These are phyloP conservation scores for Lodderomyces beijingensis DNA, from an alignment of 1,139 yeast species.

Conservation along the genomic window DNA sequence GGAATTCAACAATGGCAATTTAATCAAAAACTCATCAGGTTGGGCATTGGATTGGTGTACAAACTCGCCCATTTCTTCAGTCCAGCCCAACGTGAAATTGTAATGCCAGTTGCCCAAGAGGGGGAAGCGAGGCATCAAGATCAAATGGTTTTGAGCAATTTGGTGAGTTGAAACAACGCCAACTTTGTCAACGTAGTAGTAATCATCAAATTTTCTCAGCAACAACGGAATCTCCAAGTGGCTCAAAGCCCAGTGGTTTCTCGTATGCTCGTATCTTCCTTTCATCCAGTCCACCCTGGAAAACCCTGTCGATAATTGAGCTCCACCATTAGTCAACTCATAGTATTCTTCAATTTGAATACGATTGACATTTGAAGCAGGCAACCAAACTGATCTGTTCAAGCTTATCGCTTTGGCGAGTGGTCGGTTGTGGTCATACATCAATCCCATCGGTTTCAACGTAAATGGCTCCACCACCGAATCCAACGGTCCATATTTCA, in stretches of 20 bases:
- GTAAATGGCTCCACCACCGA: constrained; percentile 43
- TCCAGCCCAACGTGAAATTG: constrained; percentile 94
- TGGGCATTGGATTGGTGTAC: constrained; percentile 36
- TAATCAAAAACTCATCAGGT: constrained; percentile 57
- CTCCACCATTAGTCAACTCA: constrained; percentile 74
- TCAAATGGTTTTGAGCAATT: constrained; percentile 43
- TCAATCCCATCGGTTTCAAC: constrained; percentile 46
- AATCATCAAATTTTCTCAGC: constrained; percentile 48
- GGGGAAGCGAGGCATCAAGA: constrained; percentile 85
- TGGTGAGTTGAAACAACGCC: constrained; percentile 90
- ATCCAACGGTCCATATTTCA: constrained; percentile 57
- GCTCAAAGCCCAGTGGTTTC: constrained; percentile 47
- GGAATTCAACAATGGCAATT: constrained; percentile 72
- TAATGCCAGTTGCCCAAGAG: constrained; percentile 95
- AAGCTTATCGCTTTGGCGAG: constrained; percentile 56
- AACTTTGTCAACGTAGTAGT: constrained; percentile 80
- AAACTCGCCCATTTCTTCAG: constrained; percentile 51
- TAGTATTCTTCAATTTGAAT: constrained; percentile 75
- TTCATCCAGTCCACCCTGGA: constrained; percentile 74
- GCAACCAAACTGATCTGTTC: constrained; percentile 73
- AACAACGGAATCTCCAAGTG: constrained; percentile 55
- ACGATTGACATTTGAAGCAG: constrained; percentile 36
- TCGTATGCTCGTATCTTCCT: constrained; percentile 40
- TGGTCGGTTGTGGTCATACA: constrained; percentile 67
- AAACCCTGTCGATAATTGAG: constrained; percentile 63